phyloP scores from a whole-genome alignment of 1,284 basidiomycete genomes.

The Rhodotorula sp. region DNA sequence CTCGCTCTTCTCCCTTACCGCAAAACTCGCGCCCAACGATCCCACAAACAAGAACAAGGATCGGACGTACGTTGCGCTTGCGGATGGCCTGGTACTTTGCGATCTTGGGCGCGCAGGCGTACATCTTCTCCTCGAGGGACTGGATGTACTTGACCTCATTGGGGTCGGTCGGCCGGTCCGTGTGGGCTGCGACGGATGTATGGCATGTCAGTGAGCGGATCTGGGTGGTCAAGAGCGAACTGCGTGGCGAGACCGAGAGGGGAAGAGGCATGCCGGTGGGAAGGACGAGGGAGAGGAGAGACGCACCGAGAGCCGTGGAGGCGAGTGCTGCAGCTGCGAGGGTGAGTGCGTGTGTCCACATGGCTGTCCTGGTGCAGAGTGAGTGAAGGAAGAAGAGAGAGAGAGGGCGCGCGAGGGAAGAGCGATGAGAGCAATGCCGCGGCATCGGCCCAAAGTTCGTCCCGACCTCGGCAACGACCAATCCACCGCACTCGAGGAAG shows the following conservation, averaged over 20 bases:
- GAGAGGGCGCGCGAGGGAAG: background rate
- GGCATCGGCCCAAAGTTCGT: background rate
- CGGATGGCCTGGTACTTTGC: constrained; percentile 48
- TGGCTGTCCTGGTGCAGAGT: background rate
- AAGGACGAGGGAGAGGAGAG: background rate
- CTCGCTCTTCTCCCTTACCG: background rate
- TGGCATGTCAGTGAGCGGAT: background rate
- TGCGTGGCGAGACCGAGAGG: background rate
- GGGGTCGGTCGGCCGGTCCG: constrained; percentile 46
- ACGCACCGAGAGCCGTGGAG: constrained; percentile 5
- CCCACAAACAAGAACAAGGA: background rate
- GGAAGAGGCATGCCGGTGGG: background rate
- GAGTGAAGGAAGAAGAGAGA: background rate
- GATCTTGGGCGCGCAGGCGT: constrained; percentile 50
- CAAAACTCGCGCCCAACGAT: background rate
- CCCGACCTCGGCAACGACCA: background rate
- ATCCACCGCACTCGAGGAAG: background rate
- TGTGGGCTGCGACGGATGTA: constrained; percentile 14
- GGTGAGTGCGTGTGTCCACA: constrained; percentile 5
- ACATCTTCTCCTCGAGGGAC: constrained; percentile 43
- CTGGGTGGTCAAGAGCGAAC: too few relatives aligned
- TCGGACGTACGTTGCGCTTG: constrained; percentile 45
- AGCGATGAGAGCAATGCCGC: background rate
- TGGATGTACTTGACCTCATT: constrained; percentile 39
- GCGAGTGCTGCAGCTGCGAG: constrained; percentile 7